Evolutionary conservation across 1,284 basidiomycete species (phyloP).

Genomic region (Moesziomyces sp.): DNA sequence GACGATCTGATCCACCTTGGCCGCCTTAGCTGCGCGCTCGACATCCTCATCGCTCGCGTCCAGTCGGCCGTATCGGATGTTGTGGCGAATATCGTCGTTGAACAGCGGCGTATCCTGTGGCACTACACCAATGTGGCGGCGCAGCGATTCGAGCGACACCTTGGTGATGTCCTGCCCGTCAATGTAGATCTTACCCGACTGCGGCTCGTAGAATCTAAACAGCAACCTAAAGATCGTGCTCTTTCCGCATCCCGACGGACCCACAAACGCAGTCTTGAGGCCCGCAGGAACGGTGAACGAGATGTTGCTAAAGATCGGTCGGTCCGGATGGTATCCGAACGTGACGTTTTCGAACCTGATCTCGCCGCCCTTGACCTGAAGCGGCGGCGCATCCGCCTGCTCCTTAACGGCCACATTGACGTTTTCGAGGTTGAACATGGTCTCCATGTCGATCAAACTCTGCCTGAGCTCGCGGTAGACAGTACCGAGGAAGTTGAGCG

Average conservation of each 20-base stretch:
- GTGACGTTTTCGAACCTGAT: slow-evolving; percentile 92
- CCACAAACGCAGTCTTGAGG: slow-evolving; percentile 94
- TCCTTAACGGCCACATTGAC: slow-evolving; percentile 84
- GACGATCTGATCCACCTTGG: slow-evolving; percentile 87
- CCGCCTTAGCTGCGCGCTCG: slow-evolving; percentile 81
- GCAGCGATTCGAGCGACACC: slow-evolving; percentile 79
- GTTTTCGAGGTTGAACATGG: slow-evolving; percentile 88
- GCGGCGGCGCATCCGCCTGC: slow-evolving; percentile 75
- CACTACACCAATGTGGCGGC: slow-evolving; percentile 86
- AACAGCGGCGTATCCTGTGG: slow-evolving; percentile 98
- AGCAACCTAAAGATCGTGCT: slow-evolving; percentile 93
- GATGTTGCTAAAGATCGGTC: slow-evolving; percentile 84
- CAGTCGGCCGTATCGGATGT: slow-evolving; percentile 91
- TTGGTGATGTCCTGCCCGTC: slow-evolving; percentile 86
- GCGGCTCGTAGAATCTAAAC: slow-evolving; percentile 92
- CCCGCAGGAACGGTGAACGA: slow-evolving; percentile 91
- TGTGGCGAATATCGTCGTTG: slow-evolving; percentile 93
- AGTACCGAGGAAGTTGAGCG: slow-evolving; percentile 94
- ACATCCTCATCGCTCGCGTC: slow-evolving; percentile 90
- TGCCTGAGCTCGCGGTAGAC: slow-evolving; percentile 97
- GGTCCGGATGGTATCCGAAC: slow-evolving; percentile 88
- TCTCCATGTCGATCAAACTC: slow-evolving; percentile 95
- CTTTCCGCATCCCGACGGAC: slow-evolving; percentile 97
- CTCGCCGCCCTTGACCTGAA: slow-evolving; percentile 80
- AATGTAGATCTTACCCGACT: slow-evolving; percentile 81